Conservation (phyloP, 345 rosid species). For the Populus ilicifolia region DNA sequence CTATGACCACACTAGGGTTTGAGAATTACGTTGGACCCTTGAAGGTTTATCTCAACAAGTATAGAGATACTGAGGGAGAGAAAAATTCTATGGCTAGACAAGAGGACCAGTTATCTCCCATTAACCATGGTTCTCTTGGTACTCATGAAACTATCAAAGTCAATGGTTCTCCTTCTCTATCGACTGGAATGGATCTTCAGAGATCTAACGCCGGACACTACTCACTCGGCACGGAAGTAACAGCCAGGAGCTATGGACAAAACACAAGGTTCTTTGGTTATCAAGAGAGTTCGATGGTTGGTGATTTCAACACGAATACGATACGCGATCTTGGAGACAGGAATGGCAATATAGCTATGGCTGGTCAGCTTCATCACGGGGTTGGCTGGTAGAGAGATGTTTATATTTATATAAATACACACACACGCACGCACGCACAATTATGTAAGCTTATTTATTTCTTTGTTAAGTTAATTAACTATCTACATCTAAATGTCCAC, state of each 20-base stretch:
- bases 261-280: constrained; percentile 8
- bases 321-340: constrained; percentile 24
- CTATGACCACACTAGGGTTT: constrained; percentile 27
- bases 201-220: constrained; percentile 26
- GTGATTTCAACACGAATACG: constrained; percentile 14
- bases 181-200: constrained; percentile 9
- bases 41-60: constrained; percentile 19
- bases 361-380: constrained; percentile 27
- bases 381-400: constrained; percentile 26
- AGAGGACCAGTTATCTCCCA: constrained; percentile 3
- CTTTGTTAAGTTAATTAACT: background rate
- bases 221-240: constrained; percentile 29
- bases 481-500: background rate
- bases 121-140: background rate
- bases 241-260: constrained; percentile 5
- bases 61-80: constrained; percentile 24
- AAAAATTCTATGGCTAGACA: constrained; percentile 16
- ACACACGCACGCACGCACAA: too few relatives aligned
- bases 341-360: constrained; percentile 18
- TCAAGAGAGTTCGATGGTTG: constrained; percentile 21
- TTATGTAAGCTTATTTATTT: background rate
- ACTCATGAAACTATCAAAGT: background rate
- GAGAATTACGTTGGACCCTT: constrained; percentile 22
- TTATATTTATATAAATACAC: too few relatives aligned
- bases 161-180: background rate